These are phyloP conservation scores for Chalciporus sphaerocephalus DNA, from an alignment of 768 basidiomycete species.

Conservation along the genomic window DNA sequence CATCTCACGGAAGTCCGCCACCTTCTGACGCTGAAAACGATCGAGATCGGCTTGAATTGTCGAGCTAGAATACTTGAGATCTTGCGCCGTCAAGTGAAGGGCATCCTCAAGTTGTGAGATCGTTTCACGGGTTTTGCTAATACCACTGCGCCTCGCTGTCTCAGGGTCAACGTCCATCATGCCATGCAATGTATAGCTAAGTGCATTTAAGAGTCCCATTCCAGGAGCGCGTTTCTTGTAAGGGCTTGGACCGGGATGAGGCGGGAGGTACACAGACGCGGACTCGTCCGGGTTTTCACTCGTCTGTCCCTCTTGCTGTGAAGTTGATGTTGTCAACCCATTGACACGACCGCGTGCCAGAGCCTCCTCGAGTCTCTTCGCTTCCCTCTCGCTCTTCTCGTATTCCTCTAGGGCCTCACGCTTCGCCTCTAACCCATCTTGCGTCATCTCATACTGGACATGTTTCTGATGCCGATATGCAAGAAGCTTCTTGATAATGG, in stretches of 20 bases:
- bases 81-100: conserved; percentile 84
- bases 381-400: conserved; percentile 90
- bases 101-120: conserved; percentile 98
- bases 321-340: conserved; percentile 18
- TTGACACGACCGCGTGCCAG: conserved; percentile 54
- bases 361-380: conserved; percentile 83
- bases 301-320: conserved; percentile 30
- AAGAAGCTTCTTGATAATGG: conserved; percentile 91
- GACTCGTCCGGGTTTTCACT: conserved; percentile 38
- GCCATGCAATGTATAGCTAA: conserved; percentile 92
- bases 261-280: conserved; percentile 55
- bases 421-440: conserved; percentile 82
- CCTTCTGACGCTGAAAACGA: conserved; percentile 97
- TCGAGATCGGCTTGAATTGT: conserved; percentile 98
- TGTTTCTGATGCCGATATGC: conserved; percentile 97
- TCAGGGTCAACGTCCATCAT: conserved; percentile 99
- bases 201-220: conserved; percentile 83
- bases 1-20: conserved; percentile 94
- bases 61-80: conserved; percentile 92
- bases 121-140: conserved; percentile 89
- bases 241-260: conserved; percentile 78
- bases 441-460: conserved; percentile 95
- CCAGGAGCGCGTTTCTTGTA: conserved; percentile 61
- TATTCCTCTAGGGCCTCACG: conserved; percentile 82
- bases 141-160: conserved; percentile 86